Evolutionary conservation across 2,329 filamentous ascomycete species (phyloP).

Genomic region (Aspergillus calidoustus): DNA sequence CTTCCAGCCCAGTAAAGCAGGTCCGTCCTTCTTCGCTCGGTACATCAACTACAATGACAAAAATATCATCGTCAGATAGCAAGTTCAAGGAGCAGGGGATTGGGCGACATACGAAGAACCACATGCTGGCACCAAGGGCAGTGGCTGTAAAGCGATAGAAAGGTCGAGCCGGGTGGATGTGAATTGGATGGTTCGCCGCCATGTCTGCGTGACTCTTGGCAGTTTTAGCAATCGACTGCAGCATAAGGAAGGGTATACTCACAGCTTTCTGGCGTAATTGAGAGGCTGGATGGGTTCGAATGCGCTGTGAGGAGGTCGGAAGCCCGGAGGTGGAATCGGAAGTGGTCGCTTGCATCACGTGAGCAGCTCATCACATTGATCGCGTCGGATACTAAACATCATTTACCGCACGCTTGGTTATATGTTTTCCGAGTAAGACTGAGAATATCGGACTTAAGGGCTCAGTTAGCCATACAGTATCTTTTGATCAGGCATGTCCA

Average conservation of each 20-base stretch:
- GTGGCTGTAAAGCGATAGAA: constrained; percentile 87
- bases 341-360: background rate
- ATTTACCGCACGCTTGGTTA: background rate
- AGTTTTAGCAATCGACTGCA: background rate
- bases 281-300: background rate
- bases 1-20: constrained; percentile 87
- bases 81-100: background rate
- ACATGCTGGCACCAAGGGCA: constrained; percentile 92
- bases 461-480: background rate
- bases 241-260: background rate
- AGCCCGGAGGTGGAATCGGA: background rate
- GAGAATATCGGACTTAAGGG: background rate
- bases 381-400: background rate
- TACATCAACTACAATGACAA: constrained; percentile 77
- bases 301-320: background rate
- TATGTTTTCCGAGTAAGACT: background rate
- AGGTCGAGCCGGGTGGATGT: constrained; percentile 64
- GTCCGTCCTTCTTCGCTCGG: constrained; percentile 93
- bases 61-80: constrained; percentile 22
- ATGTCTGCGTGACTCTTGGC: constrained; percentile 32
- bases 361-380: background rate
- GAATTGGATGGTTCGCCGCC: constrained; percentile 50
- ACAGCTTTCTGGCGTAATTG: background rate
- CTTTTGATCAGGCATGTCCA: background rate
- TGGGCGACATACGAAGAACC: constrained; percentile 81